phyloP scores from a whole-genome alignment of 2,329 filamentous ascomycete genomes.

The Pezizomycotina sp. region DNA sequence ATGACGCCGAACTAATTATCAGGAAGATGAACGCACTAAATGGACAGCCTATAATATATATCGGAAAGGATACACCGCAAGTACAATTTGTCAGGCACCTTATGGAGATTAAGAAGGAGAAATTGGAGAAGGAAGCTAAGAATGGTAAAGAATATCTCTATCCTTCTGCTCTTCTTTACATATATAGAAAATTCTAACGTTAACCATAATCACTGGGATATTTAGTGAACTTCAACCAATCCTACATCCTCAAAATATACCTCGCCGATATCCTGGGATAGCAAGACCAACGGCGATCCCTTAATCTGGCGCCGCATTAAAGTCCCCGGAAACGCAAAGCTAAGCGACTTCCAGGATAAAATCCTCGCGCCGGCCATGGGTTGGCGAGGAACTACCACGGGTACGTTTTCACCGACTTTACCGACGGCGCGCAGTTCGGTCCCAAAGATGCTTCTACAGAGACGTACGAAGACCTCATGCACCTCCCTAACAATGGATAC shows the following conservation, averaged over 20 bases:
- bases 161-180: too few relatives aligned
- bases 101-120: slow-evolving; percentile 6
- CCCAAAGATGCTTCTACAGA: slow-evolving; percentile 5
- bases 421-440: slow-evolving; percentile 14
- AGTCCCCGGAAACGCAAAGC: slow-evolving; percentile 6
- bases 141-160: slow-evolving; percentile 5
- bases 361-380: slow-evolving; percentile 9
- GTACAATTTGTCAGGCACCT: slow-evolving; percentile 9
- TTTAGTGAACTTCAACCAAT: too few relatives aligned
- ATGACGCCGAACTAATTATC: too few relatives aligned
- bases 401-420: slow-evolving; percentile 12
- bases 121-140: background rate
- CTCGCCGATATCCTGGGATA: slow-evolving; percentile 7
- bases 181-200: too few relatives aligned
- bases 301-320: slow-evolving; percentile 13
- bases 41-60: too few relatives aligned
- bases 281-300: slow-evolving; percentile 1
- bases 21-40: too few relatives aligned
- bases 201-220: too few relatives aligned
- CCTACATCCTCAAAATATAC: slow-evolving; percentile 9
- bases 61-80: slow-evolving; percentile 2
- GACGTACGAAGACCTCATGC: slow-evolving; percentile 10
- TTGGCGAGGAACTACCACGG: slow-evolving; percentile 17
- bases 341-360: slow-evolving; percentile 11
- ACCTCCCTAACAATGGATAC: slow-evolving; percentile 6